A percentile compares a stretch with the other conserved stretches of the same genome.
Conservation (phyloP, 2,329 filamentous ascomycete genomes). For the Xylariaceae sp. region DNA sequence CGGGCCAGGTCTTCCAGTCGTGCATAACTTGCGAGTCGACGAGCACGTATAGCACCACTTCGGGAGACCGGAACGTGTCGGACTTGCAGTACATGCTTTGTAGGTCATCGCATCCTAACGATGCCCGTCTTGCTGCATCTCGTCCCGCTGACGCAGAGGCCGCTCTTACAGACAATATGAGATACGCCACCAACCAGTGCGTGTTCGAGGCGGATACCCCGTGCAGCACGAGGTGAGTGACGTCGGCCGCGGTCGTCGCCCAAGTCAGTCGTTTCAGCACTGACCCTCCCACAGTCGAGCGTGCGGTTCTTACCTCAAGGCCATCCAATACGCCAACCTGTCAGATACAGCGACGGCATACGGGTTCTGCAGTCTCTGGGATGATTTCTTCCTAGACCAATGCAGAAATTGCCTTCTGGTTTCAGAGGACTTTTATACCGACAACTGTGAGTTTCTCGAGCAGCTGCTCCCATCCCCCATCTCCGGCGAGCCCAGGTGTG, state of each 20-base stretch:
- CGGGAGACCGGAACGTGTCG: conserved; percentile 29
- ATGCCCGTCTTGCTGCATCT: neutral
- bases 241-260: neutral
- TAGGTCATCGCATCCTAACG: conserved; percentile 28
- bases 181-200: conserved; percentile 49
- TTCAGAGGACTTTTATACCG: conserved; percentile 32
- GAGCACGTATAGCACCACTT: conserved; percentile 36
- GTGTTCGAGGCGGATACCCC: conserved; percentile 39
- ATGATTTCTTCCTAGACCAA: conserved; percentile 28
- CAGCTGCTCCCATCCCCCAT: neutral
- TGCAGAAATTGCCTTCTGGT: conserved; percentile 45
- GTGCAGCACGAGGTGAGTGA: conserved; percentile 44
- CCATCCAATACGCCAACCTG: conserved; percentile 43
- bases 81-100: conserved; percentile 50
- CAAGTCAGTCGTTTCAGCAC: conserved; percentile 2
- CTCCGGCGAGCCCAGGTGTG: too few species aligned
- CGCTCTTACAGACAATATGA: conserved; percentile 43
- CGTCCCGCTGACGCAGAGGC: conserved; percentile 11
- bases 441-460: conserved; percentile 40
- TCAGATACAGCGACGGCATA: conserved; percentile 37
- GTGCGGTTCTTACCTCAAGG: conserved; percentile 40
- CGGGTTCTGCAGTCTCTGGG: conserved; percentile 48
- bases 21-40: conserved; percentile 45
- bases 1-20: conserved; percentile 41
- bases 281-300: conserved; percentile 36